A percentile compares a stretch with the other conserved stretches of the same genome.
Conservation (phyloP, 306 rosid genomes). For the Cercis canadensis region DNA sequence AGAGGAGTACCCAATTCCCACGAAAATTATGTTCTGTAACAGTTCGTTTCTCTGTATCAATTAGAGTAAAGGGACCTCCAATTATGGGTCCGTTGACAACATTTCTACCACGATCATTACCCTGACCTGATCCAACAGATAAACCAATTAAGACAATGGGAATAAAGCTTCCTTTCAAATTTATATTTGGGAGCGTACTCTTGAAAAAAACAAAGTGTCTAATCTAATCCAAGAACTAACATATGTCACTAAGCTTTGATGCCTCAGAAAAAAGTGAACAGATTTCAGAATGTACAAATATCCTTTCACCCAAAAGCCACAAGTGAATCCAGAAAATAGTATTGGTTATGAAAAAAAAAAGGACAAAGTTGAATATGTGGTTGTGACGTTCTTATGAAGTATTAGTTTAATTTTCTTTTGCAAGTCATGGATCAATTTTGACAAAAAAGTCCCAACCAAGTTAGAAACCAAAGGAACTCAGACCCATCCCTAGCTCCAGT, state of each 20-base stretch:
- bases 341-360: not conserved
- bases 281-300: conserved; percentile 4
- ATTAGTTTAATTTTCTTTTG: conserved; percentile 10
- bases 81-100: conserved; percentile 62
- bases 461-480: conserved; percentile 25
- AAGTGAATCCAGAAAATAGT: conserved; percentile 6
- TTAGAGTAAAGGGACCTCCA: conserved; percentile 88
- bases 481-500: conserved; percentile 16
- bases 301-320: conserved; percentile 20
- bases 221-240: not conserved
- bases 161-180: conserved; percentile 19
- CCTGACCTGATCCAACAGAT: conserved; percentile 63
- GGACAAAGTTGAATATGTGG: not conserved
- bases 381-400: not conserved
- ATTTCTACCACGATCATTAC: conserved; percentile 36
- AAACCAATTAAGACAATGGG: conserved; percentile 31
- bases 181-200: conserved; percentile 1
- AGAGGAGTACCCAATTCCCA: conserved; percentile 88
- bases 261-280: conserved; percentile 28
- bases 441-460: conserved; percentile 31
- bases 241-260: conserved; percentile 17
- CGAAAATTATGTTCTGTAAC: conserved; percentile 65
- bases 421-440: conserved; percentile 27
- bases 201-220: not conserved
- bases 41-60: conserved; percentile 62